phyloP scores from a whole-genome alignment of 371 early-diverging fungal genomes.

The Apophysomyces trapeziformis region DNA sequence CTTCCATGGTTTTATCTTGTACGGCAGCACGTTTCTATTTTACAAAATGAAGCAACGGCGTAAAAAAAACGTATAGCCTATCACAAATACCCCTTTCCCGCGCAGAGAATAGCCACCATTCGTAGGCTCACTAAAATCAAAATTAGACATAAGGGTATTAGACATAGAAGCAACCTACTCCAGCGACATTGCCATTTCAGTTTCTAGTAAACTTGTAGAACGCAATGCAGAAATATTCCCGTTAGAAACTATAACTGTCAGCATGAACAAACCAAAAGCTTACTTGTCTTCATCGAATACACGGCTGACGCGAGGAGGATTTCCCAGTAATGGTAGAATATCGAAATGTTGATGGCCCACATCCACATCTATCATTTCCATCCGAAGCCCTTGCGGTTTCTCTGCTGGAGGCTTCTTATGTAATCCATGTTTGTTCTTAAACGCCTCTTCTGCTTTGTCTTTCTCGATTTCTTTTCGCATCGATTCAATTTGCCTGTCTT shows the following conservation, averaged over 20 bases:
- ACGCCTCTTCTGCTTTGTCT: conserved; percentile 33
- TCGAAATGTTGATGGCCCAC: not conserved
- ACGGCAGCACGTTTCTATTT: not conserved
- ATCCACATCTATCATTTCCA: conserved; percentile 16
- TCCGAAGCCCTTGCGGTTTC: conserved; percentile 25
- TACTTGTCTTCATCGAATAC: not conserved
- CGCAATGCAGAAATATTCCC: no score
- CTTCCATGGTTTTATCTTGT: not conserved
- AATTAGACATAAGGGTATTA: no score
- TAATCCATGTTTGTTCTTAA: conserved; percentile 48
- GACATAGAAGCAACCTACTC: no score
- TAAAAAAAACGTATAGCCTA: no score
- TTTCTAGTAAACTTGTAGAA: no score
- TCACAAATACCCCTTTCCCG: no score
- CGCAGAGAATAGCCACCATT: no score
- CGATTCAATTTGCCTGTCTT: conserved; percentile 27
- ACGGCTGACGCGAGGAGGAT: not conserved
- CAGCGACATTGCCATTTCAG: no score
- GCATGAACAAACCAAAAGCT: not conserved
- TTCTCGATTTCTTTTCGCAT: conserved; percentile 32
- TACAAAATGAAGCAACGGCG: no score
- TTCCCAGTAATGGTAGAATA: not conserved
- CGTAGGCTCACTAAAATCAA: no score
- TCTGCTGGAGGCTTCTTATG: conserved; percentile 40
- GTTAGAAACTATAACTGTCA: not conserved